These are phyloP conservation scores for Liriodendron chinense DNA, from an alignment of 164 flowering plant genomes.

Conservation along the genomic window DNA sequence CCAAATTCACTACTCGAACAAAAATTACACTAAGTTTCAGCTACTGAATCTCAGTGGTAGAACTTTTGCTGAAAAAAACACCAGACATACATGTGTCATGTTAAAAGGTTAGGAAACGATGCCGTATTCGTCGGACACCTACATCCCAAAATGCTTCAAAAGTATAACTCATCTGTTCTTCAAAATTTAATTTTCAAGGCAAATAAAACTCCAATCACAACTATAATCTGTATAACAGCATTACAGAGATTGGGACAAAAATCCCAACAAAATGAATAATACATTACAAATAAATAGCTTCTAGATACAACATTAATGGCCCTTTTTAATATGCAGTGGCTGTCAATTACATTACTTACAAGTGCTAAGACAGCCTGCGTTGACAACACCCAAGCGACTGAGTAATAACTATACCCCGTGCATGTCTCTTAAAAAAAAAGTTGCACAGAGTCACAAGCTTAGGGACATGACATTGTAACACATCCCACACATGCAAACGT, in stretches of 20 bases:
- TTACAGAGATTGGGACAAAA: neutral
- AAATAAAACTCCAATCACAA: neutral
- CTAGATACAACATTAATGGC: constrained; percentile 14
- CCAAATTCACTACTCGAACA: too few species aligned
- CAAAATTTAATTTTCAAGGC: too few species aligned
- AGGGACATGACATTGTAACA: neutral
- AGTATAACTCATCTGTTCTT: too few species aligned
- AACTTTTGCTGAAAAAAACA: too few species aligned
- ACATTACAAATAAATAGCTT: constrained; percentile 16
- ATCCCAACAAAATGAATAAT: constrained; percentile 8
- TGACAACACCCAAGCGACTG: constrained; percentile 13
- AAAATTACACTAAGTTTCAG: too few species aligned
- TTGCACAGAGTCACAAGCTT: constrained; percentile 15
- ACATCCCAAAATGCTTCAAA: too few species aligned
- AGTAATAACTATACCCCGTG: neutral
- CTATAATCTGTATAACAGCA: neutral
- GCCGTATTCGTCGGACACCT: too few species aligned
- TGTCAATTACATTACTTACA: constrained; percentile 8
- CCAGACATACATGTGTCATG: too few species aligned
- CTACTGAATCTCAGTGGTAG: too few species aligned
- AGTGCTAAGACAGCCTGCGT: neutral
- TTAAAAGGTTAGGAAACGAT: too few species aligned
- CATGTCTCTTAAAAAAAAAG: constrained; percentile 9
- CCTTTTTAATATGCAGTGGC: constrained; percentile 13
- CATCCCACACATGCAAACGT: constrained; percentile 9